Conservation (phyloP, 495 filamentous ascomycete species). For the Aspergillus ostianus region DNA sequence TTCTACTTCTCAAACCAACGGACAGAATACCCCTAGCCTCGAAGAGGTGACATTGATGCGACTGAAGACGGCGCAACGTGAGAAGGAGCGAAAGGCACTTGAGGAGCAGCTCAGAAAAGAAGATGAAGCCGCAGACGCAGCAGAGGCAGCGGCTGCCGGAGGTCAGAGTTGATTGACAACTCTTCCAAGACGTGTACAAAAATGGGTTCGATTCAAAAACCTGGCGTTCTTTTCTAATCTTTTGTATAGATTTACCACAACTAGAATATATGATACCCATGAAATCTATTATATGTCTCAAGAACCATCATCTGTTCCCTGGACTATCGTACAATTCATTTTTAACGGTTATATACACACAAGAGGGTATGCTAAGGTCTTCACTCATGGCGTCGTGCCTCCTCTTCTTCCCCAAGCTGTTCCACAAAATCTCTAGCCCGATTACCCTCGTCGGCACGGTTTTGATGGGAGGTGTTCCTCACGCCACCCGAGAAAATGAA, state of each 20-base stretch:
- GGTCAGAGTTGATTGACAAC: not conserved
- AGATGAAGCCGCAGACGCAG: conserved; percentile 51
- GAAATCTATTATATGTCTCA: conserved; percentile 3
- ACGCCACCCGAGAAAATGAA: conserved; percentile 35
- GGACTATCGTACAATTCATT: conserved; percentile 17
- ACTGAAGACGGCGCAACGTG: conserved; percentile 55
- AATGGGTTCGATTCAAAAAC: not conserved
- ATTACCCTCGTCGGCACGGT: conserved; percentile 27
- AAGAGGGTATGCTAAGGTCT: conserved; percentile 18
- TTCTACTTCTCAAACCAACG: conserved; percentile 27
- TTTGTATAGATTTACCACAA: conserved; percentile 4
- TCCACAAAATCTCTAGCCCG: conserved; percentile 40
- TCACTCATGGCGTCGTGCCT: conserved; percentile 28
- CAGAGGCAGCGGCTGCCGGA: conserved; percentile 25
- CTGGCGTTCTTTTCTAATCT: not conserved
- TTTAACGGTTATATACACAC: conserved; percentile 23
- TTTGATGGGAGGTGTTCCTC: conserved; percentile 22
- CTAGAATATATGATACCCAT: conserved; percentile 25
- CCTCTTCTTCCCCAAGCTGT: conserved; percentile 41
- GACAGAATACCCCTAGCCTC: conserved; percentile 45
- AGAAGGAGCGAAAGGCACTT: conserved; percentile 53
- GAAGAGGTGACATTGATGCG: conserved; percentile 62
- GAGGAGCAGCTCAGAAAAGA: conserved; percentile 54
- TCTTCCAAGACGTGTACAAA: not conserved
- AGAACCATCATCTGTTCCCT: not conserved